phyloP scores from a whole-genome alignment of 1,284 basidiomycete genomes.

The Ustanciosporium gigantosporum region DNA sequence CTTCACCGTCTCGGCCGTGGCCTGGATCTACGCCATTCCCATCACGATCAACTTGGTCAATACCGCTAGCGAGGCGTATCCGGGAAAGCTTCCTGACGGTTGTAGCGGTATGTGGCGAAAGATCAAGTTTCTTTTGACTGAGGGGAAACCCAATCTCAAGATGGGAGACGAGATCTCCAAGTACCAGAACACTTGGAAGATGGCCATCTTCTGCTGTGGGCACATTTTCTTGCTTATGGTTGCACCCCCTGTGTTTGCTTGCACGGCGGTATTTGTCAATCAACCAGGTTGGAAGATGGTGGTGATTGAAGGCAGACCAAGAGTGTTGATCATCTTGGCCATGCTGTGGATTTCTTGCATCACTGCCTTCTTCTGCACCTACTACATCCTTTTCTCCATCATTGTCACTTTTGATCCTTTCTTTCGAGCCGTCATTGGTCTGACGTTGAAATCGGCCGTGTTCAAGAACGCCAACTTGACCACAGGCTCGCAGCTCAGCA shows the following conservation, averaged over 20 bases:
- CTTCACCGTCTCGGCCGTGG: too few relatives aligned
- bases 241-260: constrained; percentile 2
- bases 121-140: too few relatives aligned
- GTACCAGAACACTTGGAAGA: constrained; percentile 3
- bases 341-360: not conserved
- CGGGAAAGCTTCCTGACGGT: too few relatives aligned
- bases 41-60: too few relatives aligned
- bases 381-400: constrained; percentile 7
- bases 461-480: too few relatives aligned
- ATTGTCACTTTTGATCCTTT: constrained; percentile 18
- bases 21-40: too few relatives aligned
- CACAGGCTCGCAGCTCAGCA: too few relatives aligned
- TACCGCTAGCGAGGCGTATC: too few relatives aligned
- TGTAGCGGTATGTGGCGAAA: too few relatives aligned
- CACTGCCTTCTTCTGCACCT: constrained; percentile 5
- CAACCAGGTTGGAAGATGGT: not conserved
- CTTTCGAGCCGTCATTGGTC: constrained; percentile 16
- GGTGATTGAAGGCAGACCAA: constrained; percentile 1
- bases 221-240: not conserved
- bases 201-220: constrained; percentile 3
- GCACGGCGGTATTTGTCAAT: constrained; percentile 6
- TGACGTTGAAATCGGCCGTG: too few relatives aligned
- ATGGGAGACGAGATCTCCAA: too few relatives aligned
- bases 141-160: too few relatives aligned
- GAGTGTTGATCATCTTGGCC: not conserved